Conservation (phyloP, 2,329 filamentous ascomycete species). For the Diaporthe sp. region DNA sequence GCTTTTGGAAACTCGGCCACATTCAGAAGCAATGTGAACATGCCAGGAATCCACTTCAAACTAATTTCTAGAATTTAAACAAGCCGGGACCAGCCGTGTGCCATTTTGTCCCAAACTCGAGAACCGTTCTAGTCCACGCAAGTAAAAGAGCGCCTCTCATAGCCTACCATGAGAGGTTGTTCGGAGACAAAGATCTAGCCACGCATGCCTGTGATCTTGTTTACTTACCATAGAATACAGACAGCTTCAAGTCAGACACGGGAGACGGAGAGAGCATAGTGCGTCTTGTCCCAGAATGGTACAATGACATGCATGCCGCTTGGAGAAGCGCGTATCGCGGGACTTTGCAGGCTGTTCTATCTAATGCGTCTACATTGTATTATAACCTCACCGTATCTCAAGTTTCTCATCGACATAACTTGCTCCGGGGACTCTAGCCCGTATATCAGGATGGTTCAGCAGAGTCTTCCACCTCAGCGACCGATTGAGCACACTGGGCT, state of each 20-base stretch:
- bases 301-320: neutral
- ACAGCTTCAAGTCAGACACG: neutral
- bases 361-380: constrained; percentile 13
- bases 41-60: neutral
- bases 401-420: neutral
- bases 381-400: neutral
- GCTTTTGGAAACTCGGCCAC: neutral
- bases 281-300: neutral
- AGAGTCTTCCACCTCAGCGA: neutral
- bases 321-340: neutral
- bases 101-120: neutral
- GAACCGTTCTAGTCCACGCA: neutral
- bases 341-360: neutral
- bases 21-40: neutral
- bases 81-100: neutral
- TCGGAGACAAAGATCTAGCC: neutral
- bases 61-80: neutral
- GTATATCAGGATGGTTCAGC: neutral
- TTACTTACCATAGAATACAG: too few species aligned
- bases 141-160: neutral
- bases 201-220: neutral
- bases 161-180: neutral
- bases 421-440: neutral
- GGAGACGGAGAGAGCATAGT: neutral
- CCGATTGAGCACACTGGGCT: neutral